A percentile compares a stretch with the other conserved stretches of the same genome.
Evolutionary conservation across 2,329 filamentous ascomycete genomes (phyloP).

Genomic region (Cyphellophora europaea): DNA sequence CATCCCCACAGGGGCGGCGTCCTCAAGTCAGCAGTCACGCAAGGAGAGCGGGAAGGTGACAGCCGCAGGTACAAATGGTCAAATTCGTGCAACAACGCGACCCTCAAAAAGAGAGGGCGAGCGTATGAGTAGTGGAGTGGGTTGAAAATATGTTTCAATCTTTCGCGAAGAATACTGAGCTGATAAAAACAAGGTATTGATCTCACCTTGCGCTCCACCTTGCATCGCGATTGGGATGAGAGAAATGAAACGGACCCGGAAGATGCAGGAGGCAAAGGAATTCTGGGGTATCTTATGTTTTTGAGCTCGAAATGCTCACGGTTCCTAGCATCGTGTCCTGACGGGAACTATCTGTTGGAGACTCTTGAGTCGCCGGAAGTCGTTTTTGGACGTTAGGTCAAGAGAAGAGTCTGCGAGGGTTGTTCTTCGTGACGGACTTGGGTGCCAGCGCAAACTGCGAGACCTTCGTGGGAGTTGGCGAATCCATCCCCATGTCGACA

Average conservation of each 20-base stretch:
- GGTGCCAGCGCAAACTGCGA: not conserved
- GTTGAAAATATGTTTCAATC: conserved; percentile 24
- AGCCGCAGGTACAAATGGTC: no score
- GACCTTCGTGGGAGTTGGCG: conserved; percentile 9
- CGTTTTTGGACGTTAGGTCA: conserved; percentile 1
- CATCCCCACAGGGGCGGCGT: no score
- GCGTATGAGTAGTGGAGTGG: conserved; percentile 2
- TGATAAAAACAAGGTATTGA: conserved; percentile 40
- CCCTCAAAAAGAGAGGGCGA: no score
- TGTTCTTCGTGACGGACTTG: not conserved
- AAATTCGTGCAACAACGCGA: no score
- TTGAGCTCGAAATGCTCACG: no score
- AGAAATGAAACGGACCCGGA: not conserved
- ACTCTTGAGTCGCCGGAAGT: not conserved
- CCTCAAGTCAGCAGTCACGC: no score
- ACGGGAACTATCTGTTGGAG: no score
- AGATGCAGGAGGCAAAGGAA: not conserved
- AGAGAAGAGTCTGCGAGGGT: conserved; percentile 6
- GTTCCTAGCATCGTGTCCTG: no score
- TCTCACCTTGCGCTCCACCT: conserved; percentile 46
- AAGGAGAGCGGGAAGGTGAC: no score
- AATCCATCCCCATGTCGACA: conserved; percentile 9
- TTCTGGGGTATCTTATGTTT: no score
- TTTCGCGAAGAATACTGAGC: conserved; percentile 46
- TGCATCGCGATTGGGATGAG: conserved; percentile 32